Percentiles rank a stretch among this genome's conserved stretches.
These are phyloP conservation scores for Russula emetica DNA, from an alignment of 768 basidiomycete genomes.

Conservation along the genomic window DNA sequence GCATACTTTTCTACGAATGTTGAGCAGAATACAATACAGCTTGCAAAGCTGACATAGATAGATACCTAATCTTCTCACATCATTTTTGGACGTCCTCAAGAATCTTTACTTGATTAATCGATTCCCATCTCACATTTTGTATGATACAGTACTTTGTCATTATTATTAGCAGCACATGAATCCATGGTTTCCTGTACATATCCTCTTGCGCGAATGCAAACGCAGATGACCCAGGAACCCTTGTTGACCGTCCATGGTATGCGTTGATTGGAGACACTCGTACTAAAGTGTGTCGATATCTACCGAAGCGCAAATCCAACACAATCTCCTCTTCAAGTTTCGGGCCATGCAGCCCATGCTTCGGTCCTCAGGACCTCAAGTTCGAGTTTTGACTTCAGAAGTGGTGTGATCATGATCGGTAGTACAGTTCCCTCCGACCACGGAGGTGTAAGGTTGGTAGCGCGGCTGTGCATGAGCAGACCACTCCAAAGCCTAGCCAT, in stretches of 20 bases:
- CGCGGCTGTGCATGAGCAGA: too few relatives aligned
- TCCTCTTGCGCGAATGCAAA: not conserved
- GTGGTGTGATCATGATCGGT: too few relatives aligned
- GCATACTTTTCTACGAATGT: slow-evolving; percentile 67
- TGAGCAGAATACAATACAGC: slow-evolving; percentile 50
- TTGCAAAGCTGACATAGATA: slow-evolving; percentile 30
- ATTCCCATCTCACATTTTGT: not conserved
- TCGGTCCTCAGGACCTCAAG: not conserved
- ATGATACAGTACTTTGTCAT: not conserved
- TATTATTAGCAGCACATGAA: not conserved
- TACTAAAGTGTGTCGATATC: too few relatives aligned
- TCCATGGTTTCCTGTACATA: not conserved
- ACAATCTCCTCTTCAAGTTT: not conserved
- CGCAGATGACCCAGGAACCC: not conserved
- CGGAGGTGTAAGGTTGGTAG: too few relatives aligned
- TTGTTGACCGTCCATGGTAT: not conserved
- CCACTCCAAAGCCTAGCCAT: too few relatives aligned
- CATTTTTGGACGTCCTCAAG: not conserved
- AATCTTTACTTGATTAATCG: not conserved
- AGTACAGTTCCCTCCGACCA: not conserved
- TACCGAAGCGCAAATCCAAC: not conserved
- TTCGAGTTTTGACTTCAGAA: not conserved
- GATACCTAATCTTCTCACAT: too few relatives aligned
- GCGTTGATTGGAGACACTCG: not conserved
- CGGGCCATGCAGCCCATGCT: not conserved